Base-by-base conservation (phyloP, 148 eudicot genomes). In the Nyssa sinensis region DNA sequence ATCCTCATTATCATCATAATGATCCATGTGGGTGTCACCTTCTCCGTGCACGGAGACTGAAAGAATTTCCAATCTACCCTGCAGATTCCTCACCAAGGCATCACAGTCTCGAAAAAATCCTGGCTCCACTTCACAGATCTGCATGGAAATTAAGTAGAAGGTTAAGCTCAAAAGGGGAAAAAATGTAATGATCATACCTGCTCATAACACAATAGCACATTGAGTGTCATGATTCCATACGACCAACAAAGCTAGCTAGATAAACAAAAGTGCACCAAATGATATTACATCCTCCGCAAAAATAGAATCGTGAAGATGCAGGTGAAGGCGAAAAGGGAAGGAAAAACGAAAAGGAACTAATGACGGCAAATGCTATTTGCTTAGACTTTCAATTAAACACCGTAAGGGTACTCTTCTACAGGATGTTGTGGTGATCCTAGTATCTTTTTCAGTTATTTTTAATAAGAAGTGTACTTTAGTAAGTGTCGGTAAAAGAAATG, bases 41-140 rank as follows among this genome's bases (percentile, higher is more conserved):
- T 95, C 96, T 1, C 76, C 83, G 65, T 95, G 97, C 70, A 90
- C 93, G 65, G 93, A 89, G 61, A 88, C 93, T 5, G 97, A 88
- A 67, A 95, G 97, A 61, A 95, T 86, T 81, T 95, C 98, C 61
- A 90, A 34, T 78, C 90, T 90, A 17, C 97, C 98, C 70, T 86
- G 97, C 64, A 92, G 75, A 77, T 76, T 92, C 70, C 96, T 89
- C 78, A 90, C 88, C 59, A 90, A 63, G 55, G 77, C 74, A 78
- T 88, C 94, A 78, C 93, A 95, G 31, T 92, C 97, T 64, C 96
- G 90, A 82, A 90, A 95, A 53, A 81, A 75, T 24, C 88, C 75
- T 2, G 98, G 97, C 47, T 92, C 96, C 65, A 95, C 64, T 78
- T 95, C 98, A 77, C 96, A 92, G 8, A 88, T 79, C 98, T 95